These are phyloP conservation scores for Purpureocillium lavendulum DNA, from an alignment of 2,329 filamentous ascomycete genomes.

Conservation along the genomic window DNA sequence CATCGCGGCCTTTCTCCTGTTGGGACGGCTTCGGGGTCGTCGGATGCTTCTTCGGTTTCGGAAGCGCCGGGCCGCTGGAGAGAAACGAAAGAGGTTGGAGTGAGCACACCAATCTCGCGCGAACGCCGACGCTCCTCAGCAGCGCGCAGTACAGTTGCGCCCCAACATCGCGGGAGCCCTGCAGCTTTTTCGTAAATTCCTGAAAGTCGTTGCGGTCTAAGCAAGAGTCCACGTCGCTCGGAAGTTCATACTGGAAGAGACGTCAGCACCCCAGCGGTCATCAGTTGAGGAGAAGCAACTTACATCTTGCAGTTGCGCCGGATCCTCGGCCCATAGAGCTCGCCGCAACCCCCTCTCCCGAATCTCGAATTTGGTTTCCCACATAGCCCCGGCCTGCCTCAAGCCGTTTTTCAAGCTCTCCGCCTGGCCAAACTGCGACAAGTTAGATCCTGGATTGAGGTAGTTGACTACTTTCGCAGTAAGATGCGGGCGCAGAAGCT, in stretches of 20 bases:
- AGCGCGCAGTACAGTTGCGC: conserved; percentile 87
- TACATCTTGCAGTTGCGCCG: conserved; percentile 52
- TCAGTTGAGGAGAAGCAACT: conserved; percentile 10
- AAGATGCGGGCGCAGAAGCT: conserved; percentile 54
- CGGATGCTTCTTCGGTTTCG: conserved; percentile 26
- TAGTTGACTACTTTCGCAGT: conserved; percentile 56
- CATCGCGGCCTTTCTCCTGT: conserved; percentile 19
- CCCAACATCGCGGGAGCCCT: conserved; percentile 82
- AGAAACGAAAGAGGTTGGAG: conserved; percentile 72
- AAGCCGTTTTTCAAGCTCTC: conserved; percentile 73
- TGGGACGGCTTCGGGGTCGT: conserved; percentile 19
- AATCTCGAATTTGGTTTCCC: conserved; percentile 61
- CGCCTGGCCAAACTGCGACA: conserved; percentile 68
- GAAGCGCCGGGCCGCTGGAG: conserved; percentile 40
- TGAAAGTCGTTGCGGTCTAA: conserved; percentile 67
- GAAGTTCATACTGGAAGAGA: conserved; percentile 40
- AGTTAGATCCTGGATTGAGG: conserved; percentile 57
- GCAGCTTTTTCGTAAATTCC: conserved; percentile 56
- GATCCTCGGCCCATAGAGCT: conserved; percentile 67
- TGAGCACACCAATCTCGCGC: conserved; percentile 80
- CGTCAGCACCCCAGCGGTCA: conserved; percentile 11
- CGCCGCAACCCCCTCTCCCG: conserved; percentile 62
- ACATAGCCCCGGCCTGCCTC: conserved; percentile 58
- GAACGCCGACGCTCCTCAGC: conserved; percentile 72
- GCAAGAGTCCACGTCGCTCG: conserved; percentile 57